A percentile compares a stretch with the other conserved stretches of the same genome.
Conservation (phyloP, 2,329 filamentous ascomycete species). For the Teratosphaeria zuluensis region DNA sequence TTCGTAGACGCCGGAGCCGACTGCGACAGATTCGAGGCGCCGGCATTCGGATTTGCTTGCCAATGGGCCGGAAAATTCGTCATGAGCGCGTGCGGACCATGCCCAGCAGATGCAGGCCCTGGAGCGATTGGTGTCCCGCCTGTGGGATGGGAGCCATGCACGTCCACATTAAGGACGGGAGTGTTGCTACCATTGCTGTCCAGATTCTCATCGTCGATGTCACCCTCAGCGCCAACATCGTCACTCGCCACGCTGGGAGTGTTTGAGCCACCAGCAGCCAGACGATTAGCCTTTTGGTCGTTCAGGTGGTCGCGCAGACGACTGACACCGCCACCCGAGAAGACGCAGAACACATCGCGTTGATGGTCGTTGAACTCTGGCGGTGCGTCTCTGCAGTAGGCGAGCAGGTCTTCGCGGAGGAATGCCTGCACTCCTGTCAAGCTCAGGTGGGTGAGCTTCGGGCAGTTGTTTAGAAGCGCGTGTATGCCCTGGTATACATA, state of each 20-base stretch:
- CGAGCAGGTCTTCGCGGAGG: conserved; percentile 70
- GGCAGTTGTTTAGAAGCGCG: conserved; percentile 78
- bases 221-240: conserved; percentile 15
- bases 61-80: conserved; percentile 1
- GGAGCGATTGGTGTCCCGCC: conserved; percentile 20
- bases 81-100: conserved; percentile 3
- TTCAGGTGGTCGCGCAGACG: conserved; percentile 73
- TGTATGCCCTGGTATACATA: conserved; percentile 63
- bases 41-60: not conserved
- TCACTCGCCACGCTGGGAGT: conserved; percentile 7
- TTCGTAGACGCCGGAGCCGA: conserved; percentile 22
- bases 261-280: conserved; percentile 9
- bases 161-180: conserved; percentile 20
- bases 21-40: conserved; percentile 15
- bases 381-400: conserved; percentile 79
- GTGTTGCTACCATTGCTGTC: conserved; percentile 22
- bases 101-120: not conserved
- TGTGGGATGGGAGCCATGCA: conserved; percentile 13
- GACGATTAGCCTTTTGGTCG: conserved; percentile 20
- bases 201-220: conserved; percentile 23
- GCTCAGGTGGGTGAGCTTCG: conserved; percentile 84
- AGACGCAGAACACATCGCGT: conserved; percentile 92
- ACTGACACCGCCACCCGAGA: conserved; percentile 76
- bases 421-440: conserved; percentile 91
- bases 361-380: conserved; percentile 93